phyloP scores from a whole-genome alignment of 108 stramenopile species.

The Fragilaria radians region DNA sequence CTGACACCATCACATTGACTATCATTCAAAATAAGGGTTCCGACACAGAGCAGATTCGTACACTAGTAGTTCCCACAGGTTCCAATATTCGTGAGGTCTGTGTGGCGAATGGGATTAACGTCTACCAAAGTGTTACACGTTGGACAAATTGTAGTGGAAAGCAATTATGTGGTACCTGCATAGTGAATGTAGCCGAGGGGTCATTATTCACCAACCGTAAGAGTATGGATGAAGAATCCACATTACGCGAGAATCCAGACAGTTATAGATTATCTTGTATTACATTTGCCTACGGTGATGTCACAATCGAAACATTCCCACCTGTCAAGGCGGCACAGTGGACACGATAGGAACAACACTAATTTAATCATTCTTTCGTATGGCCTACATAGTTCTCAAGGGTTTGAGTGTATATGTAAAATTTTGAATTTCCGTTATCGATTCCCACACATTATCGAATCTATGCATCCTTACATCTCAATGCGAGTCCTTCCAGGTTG shows the following conservation, averaged over 20 bases:
- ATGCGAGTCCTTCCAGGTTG: no score
- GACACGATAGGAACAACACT: slow-evolving; percentile 87
- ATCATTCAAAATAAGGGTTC: slow-evolving; percentile 74
- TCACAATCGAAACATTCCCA: slow-evolving; percentile 85
- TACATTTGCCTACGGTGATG: slow-evolving; percentile 85
- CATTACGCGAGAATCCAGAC: slow-evolving; percentile 87
- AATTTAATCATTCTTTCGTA: no score
- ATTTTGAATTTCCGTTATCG: no score
- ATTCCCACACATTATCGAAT: no score
- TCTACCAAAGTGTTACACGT: slow-evolving; percentile 87
- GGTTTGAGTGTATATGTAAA: no score
- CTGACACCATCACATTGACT: slow-evolving; percentile 64
- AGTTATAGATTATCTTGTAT: slow-evolving; percentile 87
- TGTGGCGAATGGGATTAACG: slow-evolving; percentile 89
- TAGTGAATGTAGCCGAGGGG: slow-evolving; percentile 85
- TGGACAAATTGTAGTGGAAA: slow-evolving; percentile 97
- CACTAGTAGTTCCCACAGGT: slow-evolving; percentile 50
- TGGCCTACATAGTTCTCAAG: no score
- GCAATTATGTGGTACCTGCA: slow-evolving; percentile 95
- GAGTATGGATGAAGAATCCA: slow-evolving; percentile 85
- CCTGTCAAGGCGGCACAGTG: slow-evolving; percentile 85
- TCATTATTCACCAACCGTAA: slow-evolving; percentile 66
- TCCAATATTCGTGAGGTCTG: slow-evolving; percentile 74
- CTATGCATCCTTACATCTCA: no score
- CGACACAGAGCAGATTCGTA: slow-evolving; percentile 31